Percentiles rank a stretch among this genome's conserved stretches.
Conservation (phyloP, 805 yeast genomes). For the Schwanniomyces vanrijiae region DNA sequence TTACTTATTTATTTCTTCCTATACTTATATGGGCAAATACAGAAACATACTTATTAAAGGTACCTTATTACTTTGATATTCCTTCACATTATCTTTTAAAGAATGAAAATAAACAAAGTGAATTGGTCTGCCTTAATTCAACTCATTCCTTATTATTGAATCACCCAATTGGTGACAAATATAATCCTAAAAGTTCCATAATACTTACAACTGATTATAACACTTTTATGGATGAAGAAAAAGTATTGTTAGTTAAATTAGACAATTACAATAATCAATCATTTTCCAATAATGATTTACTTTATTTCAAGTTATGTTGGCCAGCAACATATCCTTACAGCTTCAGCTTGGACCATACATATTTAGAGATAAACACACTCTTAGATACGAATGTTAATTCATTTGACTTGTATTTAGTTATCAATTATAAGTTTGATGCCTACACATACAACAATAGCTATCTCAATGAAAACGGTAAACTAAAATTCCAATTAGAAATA, state of each 20-base stretch:
- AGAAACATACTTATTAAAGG: slow-evolving; percentile 28
- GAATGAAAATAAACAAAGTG: slow-evolving; percentile 5
- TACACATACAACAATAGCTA: slow-evolving; percentile 14
- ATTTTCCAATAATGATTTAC: slow-evolving; percentile 22
- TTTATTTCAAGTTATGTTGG: slow-evolving; percentile 36
- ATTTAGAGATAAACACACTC: slow-evolving; percentile 15
- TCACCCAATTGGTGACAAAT: slow-evolving; percentile 23
- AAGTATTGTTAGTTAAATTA: slow-evolving; percentile 25
- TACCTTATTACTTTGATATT: slow-evolving; percentile 37
- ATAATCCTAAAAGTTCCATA: neutral
- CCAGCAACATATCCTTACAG: slow-evolving; percentile 32
- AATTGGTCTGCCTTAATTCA: slow-evolving; percentile 11
- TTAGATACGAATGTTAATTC: slow-evolving; percentile 1
- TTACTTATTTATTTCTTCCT: neutral
- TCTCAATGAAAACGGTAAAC: slow-evolving; percentile 8
- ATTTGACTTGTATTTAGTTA: slow-evolving; percentile 24
- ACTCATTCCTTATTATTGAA: slow-evolving; percentile 21
- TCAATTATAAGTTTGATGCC: slow-evolving; percentile 21
- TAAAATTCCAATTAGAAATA: slow-evolving; percentile 24
- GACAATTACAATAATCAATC: slow-evolving; percentile 33
- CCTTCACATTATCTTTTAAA: slow-evolving; percentile 2
- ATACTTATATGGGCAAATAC: slow-evolving; percentile 29
- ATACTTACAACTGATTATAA: slow-evolving; percentile 8
- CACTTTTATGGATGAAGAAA: slow-evolving; percentile 6
- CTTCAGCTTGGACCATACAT: slow-evolving; percentile 22